Evolutionary conservation across 305 asterid genomes (phyloP), one percentile per base, ranked within the genome.

Genomic region (Lippia alba): DNA sequence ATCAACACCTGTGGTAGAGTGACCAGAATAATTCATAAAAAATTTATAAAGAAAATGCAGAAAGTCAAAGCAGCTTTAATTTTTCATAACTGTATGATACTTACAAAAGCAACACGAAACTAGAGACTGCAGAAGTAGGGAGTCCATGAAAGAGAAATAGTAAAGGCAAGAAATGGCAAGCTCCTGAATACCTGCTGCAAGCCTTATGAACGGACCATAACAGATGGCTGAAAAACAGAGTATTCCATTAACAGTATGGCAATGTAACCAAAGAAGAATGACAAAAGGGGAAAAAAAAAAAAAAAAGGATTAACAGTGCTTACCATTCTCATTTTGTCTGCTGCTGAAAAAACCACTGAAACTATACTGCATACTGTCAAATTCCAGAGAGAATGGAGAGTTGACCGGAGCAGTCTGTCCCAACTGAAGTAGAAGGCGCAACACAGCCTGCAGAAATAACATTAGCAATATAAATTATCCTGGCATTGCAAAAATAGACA

Each of bases 51-150:
- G 39, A 54, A 60, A n/a, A 18, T 36, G 60, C 9, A 58, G 24
- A 62, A 58, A 20, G 3, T 4, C 4, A 46, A 41, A 32, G 63
- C 60, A 62, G 65, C 67, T 66, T 33, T 49, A 44, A 5, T 33
- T 39, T 34, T n/a, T 53, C 45, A 49, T 33, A 24, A 56, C 70
- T 33, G 33, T 32, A 49, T 4, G 14, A 61, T 58, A 87, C 98
- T 90, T 84, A 94, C 99, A 79, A 73, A 90, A 81, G 92, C 99
- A 94, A 75, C 98, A 92, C 54, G 86, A 79, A 56, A 80, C 87
- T 63, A 94, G 80, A 70, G 99, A 90, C 74, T 89, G 89, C 78
- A 94, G 86, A 71, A 94, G 78, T 78, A 49, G 61, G 50, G 85
- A 53, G 80, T 85, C 89, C 78, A 90, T 67, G 77, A 56, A 74